Conservation (phyloP, 1,284 basidiomycete species). For the Pulveroboletus sp. region DNA sequence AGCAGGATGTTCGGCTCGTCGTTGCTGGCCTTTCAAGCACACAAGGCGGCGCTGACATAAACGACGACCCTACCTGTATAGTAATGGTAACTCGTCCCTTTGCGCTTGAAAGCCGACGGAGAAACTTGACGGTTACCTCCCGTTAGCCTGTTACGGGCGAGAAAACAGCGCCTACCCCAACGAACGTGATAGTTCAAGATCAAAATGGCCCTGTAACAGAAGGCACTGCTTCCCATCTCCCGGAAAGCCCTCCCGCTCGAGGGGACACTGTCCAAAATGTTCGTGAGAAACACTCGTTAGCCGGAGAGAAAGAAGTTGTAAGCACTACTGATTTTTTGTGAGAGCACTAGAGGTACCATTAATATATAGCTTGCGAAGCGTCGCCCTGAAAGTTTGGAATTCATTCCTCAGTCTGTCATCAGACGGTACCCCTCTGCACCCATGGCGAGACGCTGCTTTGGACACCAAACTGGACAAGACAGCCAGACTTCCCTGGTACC, state of each 20-base stretch:
- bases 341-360: no score
- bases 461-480: not conserved
- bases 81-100: constrained; percentile 9
- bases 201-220: not conserved
- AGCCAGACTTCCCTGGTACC: constrained; percentile 2
- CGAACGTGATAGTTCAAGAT: not conserved
- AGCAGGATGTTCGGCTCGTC: not conserved
- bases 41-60: not conserved
- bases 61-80: not conserved
- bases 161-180: not conserved
- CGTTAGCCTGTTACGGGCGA: constrained; percentile 2
- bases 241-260: not conserved
- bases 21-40: not conserved
- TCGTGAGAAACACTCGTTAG: not conserved
- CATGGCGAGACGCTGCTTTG: not conserved
- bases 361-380: constrained; percentile 7
- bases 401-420: constrained; percentile 33
- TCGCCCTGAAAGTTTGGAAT: constrained; percentile 29
- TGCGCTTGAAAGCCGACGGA: not conserved
- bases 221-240: not conserved
- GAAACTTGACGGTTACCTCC: not conserved
- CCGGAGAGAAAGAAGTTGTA: constrained; percentile 10
- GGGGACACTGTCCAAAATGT: not conserved
- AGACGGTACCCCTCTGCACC: constrained; percentile 24
- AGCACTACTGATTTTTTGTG: constrained; percentile 1